Evolutionary conservation across 1,284 basidiomycete species (phyloP).

Genomic region (Ustilago sp.): DNA sequence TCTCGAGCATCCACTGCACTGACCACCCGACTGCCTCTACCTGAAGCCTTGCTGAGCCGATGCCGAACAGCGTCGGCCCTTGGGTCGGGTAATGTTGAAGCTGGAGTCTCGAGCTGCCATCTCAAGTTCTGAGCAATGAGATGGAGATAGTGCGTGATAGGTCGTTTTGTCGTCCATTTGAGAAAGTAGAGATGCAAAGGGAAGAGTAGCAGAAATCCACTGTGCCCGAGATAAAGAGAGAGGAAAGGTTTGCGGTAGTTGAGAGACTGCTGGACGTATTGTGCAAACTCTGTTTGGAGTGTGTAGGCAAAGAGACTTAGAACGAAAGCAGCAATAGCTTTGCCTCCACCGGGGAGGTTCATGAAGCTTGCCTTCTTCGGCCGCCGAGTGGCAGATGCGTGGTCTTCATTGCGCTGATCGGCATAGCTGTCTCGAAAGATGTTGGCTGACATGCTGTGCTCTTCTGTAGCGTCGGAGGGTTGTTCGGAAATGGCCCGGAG

Average conservation of each 20-base stretch:
- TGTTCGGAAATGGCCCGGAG: slow-evolving; percentile 5
- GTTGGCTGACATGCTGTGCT: slow-evolving; percentile 39
- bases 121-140: slow-evolving; percentile 59
- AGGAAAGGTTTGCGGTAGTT: slow-evolving; percentile 66
- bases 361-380: slow-evolving; percentile 28
- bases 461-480: background rate
- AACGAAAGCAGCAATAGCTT: slow-evolving; percentile 60
- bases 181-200: slow-evolving; percentile 63
- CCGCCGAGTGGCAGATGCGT: background rate
- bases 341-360: slow-evolving; percentile 43
- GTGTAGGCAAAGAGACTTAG: slow-evolving; percentile 64
- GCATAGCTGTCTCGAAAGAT: slow-evolving; percentile 49
- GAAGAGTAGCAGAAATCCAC: slow-evolving; percentile 60
- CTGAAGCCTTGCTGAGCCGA: slow-evolving; percentile 39
- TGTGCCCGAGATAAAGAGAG: slow-evolving; percentile 65
- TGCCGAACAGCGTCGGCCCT: slow-evolving; percentile 40
- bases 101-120: slow-evolving; percentile 58
- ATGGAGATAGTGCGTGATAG: slow-evolving; percentile 54
- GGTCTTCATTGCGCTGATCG: background rate
- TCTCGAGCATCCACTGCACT: slow-evolving; percentile 4
- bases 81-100: slow-evolving; percentile 28
- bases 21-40: slow-evolving; percentile 10
- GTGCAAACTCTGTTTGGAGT: slow-evolving; percentile 66
- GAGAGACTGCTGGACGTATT: slow-evolving; percentile 64
- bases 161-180: slow-evolving; percentile 33